Evolutionary conservation across 1,284 basidiomycete genomes (phyloP), one percentile per base, ranked within the genome.

Genomic region (Cutaneotrichosporon spelunceum): DNA sequence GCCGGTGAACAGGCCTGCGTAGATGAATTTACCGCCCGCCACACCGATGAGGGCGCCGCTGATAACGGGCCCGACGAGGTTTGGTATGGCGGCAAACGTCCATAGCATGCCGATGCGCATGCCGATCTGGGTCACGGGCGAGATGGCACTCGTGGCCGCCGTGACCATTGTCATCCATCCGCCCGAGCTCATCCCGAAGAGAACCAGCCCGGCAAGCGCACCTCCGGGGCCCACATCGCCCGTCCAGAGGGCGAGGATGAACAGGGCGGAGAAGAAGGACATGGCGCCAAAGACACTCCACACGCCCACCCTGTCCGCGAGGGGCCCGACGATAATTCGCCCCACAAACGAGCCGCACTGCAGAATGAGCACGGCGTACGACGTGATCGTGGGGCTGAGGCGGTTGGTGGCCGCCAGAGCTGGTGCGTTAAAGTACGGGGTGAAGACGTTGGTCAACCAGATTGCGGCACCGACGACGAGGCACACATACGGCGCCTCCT

Each of bases 61-160:
- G 23, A 74, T 68, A 47, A 72, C 70, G 2, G 77, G 77, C 2
- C 77, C 76, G 10, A 69, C 68, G 16, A 78, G 66, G 21, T 70
- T 57, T 0, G 73, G 68, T 5, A 75, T 39, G 2, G 68, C 64
- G 11, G 69, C 68, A 16, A 72, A 56, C 5, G 66, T 67, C 74
- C 75, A 76, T 9, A 63, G 61, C 73, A 78, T 73, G 19, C 77
- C 76, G 29, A 79, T 59, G 8, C 77, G 59, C 65, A 75, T 70
- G 0, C 77, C 77, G 55, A 75, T 71, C 58, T 79, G 76, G 39
- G 68, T 64, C 2, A 70, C 69, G 0, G 76, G 77, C 9, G 67
- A 71, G 56, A 79, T 72, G 1, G 70, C 60, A 0, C 71, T 76
- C 16, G 69, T 71, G 24, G 68, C 66, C n/a, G 77, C 75, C 4